These are phyloP conservation scores for Pseudoturritis turrita DNA, from an alignment of 345 rosid genomes.

Conservation along the genomic window DNA sequence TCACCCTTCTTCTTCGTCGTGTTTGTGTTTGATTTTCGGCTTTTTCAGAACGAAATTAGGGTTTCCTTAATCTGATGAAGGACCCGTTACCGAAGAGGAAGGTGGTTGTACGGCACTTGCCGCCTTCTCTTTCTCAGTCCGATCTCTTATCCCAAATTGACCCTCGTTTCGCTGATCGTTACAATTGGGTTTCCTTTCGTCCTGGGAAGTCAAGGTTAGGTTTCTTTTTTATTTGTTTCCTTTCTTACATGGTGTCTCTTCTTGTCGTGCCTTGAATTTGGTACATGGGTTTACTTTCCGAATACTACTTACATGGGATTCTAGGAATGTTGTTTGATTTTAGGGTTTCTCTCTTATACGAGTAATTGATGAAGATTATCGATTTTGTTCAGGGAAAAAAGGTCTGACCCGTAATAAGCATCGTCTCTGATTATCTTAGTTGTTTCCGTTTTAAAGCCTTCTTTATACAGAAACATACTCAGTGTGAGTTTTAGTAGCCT, in stretches of 20 bases:
- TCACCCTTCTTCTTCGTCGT: constrained; percentile 14
- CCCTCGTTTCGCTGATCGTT: constrained; percentile 50
- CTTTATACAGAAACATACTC: background rate
- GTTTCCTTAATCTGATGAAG: constrained; percentile 33
- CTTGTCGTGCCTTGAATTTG: background rate
- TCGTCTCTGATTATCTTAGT: too few relatives aligned
- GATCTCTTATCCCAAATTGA: constrained; percentile 54
- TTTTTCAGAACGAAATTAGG: background rate
- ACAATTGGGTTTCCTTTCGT: constrained; percentile 53
- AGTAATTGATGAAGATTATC: background rate
- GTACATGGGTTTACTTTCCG: background rate
- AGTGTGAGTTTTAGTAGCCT: background rate
- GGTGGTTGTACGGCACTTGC: constrained; percentile 70
- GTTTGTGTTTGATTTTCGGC: background rate
- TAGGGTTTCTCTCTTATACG: constrained; percentile 15
- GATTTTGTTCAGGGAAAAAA: background rate
- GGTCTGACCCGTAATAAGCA: background rate
- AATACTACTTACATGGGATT: background rate
- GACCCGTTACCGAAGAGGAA: constrained; percentile 47
- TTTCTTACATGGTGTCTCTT: background rate
- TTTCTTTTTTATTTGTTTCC: background rate
- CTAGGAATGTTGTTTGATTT: constrained; percentile 6
- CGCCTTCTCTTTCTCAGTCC: constrained; percentile 61
- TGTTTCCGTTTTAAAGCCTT: too few relatives aligned
- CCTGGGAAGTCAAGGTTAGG: constrained; percentile 53